A percentile compares a stretch with the other conserved stretches of the same genome.
These are phyloP conservation scores for Waltiozyma sp. DNA, from an alignment of 1,139 yeast genomes.

Conservation along the genomic window DNA sequence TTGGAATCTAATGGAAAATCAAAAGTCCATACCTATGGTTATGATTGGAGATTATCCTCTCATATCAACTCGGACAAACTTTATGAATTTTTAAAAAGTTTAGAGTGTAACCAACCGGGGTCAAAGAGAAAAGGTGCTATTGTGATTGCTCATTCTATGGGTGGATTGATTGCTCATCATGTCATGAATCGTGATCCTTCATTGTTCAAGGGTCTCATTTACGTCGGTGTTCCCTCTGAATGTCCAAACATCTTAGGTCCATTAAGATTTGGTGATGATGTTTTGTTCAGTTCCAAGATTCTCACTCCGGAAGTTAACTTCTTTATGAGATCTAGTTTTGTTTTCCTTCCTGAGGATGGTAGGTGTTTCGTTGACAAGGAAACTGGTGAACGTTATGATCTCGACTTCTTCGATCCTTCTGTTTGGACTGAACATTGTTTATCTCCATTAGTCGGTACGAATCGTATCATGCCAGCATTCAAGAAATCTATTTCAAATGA, in stretches of 20 bases:
- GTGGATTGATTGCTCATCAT: slow-evolving; percentile 77
- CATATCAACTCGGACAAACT: slow-evolving; percentile 44
- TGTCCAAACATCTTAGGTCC: slow-evolving; percentile 87
- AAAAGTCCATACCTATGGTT: slow-evolving; percentile 65
- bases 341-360: slow-evolving; percentile 71
- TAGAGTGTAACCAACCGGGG: slow-evolving; percentile 24
- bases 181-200: slow-evolving; percentile 60
- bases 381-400: slow-evolving; percentile 44
- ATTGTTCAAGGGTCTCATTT: slow-evolving; percentile 60
- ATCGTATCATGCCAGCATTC: slow-evolving; percentile 19
- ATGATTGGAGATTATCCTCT: slow-evolving; percentile 81
- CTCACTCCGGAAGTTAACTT: slow-evolving; percentile 75
- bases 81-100: slow-evolving; percentile 33
- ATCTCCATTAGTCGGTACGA: slow-evolving; percentile 58
- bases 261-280: slow-evolving; percentile 68
- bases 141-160: slow-evolving; percentile 88
- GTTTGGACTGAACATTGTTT: slow-evolving; percentile 70
- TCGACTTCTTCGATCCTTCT: slow-evolving; percentile 72
- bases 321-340: slow-evolving; percentile 77
- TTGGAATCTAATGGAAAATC: slow-evolving; percentile 47
- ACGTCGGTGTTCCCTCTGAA: slow-evolving; percentile 76
- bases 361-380: slow-evolving; percentile 55
- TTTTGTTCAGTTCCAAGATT: slow-evolving; percentile 61
- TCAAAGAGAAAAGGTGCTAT: slow-evolving; percentile 37
- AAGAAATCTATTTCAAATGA: neutral